Percentiles rank a stretch among this genome's conserved stretches.
Evolutionary conservation across 2,329 filamentous ascomycete species (phyloP).

Genomic region (Exophiala sp.): DNA sequence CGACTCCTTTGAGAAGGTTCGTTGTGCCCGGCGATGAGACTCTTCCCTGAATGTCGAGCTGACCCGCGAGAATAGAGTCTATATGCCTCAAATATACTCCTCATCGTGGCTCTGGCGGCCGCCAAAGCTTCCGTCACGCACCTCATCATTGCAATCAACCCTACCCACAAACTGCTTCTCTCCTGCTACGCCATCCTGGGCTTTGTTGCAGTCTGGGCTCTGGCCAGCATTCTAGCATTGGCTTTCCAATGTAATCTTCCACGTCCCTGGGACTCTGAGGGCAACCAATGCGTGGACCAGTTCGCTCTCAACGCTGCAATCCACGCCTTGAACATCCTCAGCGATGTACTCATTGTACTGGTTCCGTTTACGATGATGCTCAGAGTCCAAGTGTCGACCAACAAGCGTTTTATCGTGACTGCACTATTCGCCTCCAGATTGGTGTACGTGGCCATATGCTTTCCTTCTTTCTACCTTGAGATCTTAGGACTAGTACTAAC

Average conservation of each 20-base stretch:
- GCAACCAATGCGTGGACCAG: conserved; percentile 27
- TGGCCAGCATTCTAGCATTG: conserved; percentile 23
- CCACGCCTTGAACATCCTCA: conserved; percentile 24
- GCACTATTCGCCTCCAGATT: conserved; percentile 27
- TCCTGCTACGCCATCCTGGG: conserved; percentile 23
- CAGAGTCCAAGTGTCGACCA: conserved; percentile 21
- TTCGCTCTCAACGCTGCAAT: conserved; percentile 26
- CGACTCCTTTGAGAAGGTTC: conserved; percentile 26
- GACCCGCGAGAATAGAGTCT: conserved; percentile 20
- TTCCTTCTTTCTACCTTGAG: background rate
- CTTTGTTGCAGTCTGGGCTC: conserved; percentile 19
- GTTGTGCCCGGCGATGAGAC: background rate
- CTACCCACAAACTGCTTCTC: conserved; percentile 20
- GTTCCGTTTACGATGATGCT: conserved; percentile 28
- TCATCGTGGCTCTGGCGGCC: conserved; percentile 20
- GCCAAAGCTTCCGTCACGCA: conserved; percentile 28
- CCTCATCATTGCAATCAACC: conserved; percentile 29
- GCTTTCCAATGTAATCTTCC: conserved; percentile 28
- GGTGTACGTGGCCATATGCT: conserved; percentile 27
- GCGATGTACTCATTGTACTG: conserved; percentile 25
- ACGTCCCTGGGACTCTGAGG: conserved; percentile 21
- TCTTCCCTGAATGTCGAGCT: conserved; percentile 1
- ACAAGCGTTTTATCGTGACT: conserved; percentile 25
- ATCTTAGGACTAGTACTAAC: conserved; percentile 7
- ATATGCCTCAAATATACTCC: conserved; percentile 28